Base-by-base conservation (phyloP, 2,329 filamentous ascomycete species). In the Cercospora beticola region DNA sequence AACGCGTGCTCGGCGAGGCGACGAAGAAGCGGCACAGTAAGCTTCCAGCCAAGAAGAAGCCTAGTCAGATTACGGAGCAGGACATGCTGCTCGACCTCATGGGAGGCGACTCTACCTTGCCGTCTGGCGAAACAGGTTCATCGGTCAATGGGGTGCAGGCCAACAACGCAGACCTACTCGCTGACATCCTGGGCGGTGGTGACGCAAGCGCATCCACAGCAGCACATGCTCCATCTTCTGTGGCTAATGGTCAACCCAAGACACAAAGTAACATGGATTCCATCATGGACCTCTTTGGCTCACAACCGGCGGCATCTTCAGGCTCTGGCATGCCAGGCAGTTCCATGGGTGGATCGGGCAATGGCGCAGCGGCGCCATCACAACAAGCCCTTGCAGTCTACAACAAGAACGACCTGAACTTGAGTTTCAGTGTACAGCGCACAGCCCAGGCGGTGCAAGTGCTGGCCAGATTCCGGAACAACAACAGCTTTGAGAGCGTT, bases 61-160 rank as follows among this genome's bases (percentile, higher is more conserved):
- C 89, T 30, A 86, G 90, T 71, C 95, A 97, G 81, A 91, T 92
- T 49, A 92, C 92, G 7, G 94, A 97, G 77, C 92, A 97, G 79
- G 94, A 98, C 75, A 88, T 97, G 72, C 86, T 99, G 18, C 88
- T 94, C 67, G 94, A 98, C 77, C 87, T 99, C 52, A 97, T 98
- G 91, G 94, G 92, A 68, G 92, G 92, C 68, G 77, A 76, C 64
- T 72, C 71, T 26, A 67, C 69, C n/a, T 83, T 86, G n/a, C 87
- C 91, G 3, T 81, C 86, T 5, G 76, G 83, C 1, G 83, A 87
- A 23, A 83, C 88, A 26, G 86, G 86, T 70, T 81, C 83, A 28
- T 82, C 83, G 23, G 77, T 83, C 40, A 88, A 87, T 73, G 86
- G 86, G 28, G 87, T 86, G 23, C 87, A 86, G 68, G 79, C 85